phyloP scores from a whole-genome alignment of 2,329 filamentous ascomycete genomes.

The Ustulina deusta region DNA sequence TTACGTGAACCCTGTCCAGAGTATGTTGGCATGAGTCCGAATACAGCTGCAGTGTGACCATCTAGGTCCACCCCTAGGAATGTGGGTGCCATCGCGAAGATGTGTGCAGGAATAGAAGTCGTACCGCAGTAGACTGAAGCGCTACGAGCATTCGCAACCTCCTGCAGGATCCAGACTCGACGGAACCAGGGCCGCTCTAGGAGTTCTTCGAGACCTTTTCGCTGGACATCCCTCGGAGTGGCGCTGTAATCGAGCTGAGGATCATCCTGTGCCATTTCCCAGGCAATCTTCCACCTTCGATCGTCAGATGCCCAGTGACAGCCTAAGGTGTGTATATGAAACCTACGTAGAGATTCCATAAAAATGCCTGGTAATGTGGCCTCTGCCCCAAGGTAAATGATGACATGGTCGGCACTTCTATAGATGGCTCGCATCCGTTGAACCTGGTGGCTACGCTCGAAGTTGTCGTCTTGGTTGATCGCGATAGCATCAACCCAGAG shows the following conservation, averaged over 20 bases:
- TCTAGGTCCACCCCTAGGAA: conserved; percentile 1
- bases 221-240: not conserved
- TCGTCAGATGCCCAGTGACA: conserved; percentile 7
- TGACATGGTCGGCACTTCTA: conserved; percentile 21
- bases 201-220: conserved; percentile 8
- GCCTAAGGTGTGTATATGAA: not conserved
- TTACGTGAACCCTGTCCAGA: not conserved
- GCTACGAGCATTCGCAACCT: conserved; percentile 24
- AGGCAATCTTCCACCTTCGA: not conserved
- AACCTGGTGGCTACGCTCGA: conserved; percentile 31
- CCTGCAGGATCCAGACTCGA: conserved; percentile 30
- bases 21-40: conserved; percentile 25
- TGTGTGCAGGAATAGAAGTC: not conserved
- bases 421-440: conserved; percentile 34
- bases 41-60: conserved; percentile 3
- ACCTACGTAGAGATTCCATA: conserved; percentile 1
- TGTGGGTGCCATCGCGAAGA: conserved; percentile 5
- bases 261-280: not conserved
- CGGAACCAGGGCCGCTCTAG: conserved; percentile 19
- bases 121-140: conserved; percentile 17
- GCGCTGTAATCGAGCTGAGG: not conserved
- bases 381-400: conserved; percentile 25
- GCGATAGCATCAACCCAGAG: conserved; percentile 37
- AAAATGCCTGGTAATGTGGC: not conserved
- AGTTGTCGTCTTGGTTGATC: conserved; percentile 28